These are phyloP conservation scores for Kluyveromyces dobzhanskii DNA, from an alignment of 805 yeast genomes.

Conservation along the genomic window DNA sequence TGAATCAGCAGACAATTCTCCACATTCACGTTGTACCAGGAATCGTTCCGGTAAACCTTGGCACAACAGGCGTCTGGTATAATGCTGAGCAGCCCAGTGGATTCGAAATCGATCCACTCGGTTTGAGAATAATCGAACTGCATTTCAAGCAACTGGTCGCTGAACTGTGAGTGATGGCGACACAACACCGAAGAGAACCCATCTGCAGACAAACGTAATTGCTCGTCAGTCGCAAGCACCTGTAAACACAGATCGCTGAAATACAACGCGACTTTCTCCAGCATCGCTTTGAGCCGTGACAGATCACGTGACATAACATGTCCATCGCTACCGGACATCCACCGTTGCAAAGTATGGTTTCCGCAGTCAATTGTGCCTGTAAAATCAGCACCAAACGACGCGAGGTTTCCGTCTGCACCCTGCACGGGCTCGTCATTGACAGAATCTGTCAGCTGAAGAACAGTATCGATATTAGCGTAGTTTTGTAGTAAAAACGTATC, in stretches of 20 bases:
- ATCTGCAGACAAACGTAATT: too few relatives aligned
- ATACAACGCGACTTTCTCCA: conserved; percentile 17
- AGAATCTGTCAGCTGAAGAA: conserved; percentile 10
- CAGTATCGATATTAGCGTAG: conserved; percentile 19
- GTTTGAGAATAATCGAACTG: conserved; percentile 8
- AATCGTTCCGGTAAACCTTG: conserved; percentile 20
- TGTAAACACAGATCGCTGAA: conserved; percentile 17
- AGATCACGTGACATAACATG: conserved; percentile 1
- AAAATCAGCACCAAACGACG: too few relatives aligned
- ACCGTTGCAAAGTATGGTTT: background rate
- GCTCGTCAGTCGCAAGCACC: background rate
- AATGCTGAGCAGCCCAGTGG: conserved; percentile 22
- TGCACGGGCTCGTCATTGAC: too few relatives aligned
- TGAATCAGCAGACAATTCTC: conserved; percentile 25
- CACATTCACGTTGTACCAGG: conserved; percentile 19
- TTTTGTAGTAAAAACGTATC: conserved; percentile 26
- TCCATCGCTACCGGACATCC: background rate
- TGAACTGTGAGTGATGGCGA: conserved; percentile 12
- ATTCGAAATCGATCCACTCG: conserved; percentile 12
- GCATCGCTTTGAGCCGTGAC: background rate
- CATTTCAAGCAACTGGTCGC: conserved; percentile 9
- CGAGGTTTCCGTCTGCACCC: too few relatives aligned
- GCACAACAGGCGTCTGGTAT: conserved; percentile 22
- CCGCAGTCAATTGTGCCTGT: background rate
- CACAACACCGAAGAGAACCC: conserved; percentile 14